Evolutionary conservation across 1,139 yeast genomes (phyloP), one percentile per base, ranked within the genome.

Genomic region (Geotrichum phurueaensis): DNA sequence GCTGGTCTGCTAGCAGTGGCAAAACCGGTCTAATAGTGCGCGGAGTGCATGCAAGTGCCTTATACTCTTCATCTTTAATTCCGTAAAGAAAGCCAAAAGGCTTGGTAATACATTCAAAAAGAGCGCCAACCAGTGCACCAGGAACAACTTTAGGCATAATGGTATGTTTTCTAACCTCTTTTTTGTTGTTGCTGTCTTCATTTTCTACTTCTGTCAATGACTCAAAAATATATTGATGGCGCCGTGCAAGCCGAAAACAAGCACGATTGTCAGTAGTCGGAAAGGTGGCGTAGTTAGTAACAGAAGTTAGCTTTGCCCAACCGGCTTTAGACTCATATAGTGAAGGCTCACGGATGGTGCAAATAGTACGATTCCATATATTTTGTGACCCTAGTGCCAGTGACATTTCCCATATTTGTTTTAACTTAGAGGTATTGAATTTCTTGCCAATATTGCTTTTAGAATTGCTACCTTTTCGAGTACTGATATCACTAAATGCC

Each of bases 191-290:
- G 29, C 18, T 23, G n/a, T 53, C 48, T 31, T 52, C 12, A n/a
- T 25, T n/a, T 4, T 12, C 10, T 12, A 3, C 5, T 6, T 13
- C 23, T 10, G 7, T 18, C 10, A 15, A 2, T n/a, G 20, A 5
- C 4, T 51, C 49, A 12, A 45, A 27, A 33, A 57, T 29, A 25
- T 43, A 57, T 18, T 51, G 39, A 25, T 39, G 45, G 20, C 56
- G 29, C n/a, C 59, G 56, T 18, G 59, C 59, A n/a, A 57, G 20
- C 10, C 59, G 45, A 22, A 33, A 57, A 25, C 59, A 57, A 18
- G 22, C 23, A 10, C 22, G 23, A 5, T 36, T n/a, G 56, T 49
- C 53, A 7, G 22, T 12, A 13, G 25, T 13, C n/a, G 29, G 39
- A n/a, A 51, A 23, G 4, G n/a, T 33, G 39, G 39, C 39, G n/a